Base-by-base conservation (phyloP, 441 rosid genomes). In the Erodium trifolium region DNA sequence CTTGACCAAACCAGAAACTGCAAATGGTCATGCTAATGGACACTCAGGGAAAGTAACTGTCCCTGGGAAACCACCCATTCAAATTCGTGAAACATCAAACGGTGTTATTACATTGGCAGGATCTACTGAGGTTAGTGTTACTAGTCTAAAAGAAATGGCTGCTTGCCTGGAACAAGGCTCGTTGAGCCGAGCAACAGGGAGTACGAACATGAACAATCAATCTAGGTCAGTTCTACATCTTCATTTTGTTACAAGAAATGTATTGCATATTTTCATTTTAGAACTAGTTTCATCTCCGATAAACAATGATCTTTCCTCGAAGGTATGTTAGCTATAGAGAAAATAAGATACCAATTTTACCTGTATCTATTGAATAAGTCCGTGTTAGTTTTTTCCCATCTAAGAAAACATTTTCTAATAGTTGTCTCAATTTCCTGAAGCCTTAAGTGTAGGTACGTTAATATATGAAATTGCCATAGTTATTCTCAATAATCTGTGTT, bases 101-200 rank as follows among this genome's bases (percentile, higher is more conserved):
- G 99, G 99, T 62, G 97, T 92, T 39, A 94, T 94, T 75, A 94
- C 98, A 1, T 82, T 94, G 78, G 98, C 98, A 53, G 99, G 99
- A 79, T 92, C 99, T 8, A 92, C 97, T 19, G 99, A 94, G 85
- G 86, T 85, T 63, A 79, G 89, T 45, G 93, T 94, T 62, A 80
- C 75, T 76, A 76, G 93, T 9, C 77, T 88, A 57, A 88, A 87
- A 75, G 99, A 88, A 84, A 95, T 95, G 99, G 83, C 94, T 51
- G 80, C 95, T 73, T 95, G 94, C 75, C 87, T 94, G 17, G 99
- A 90, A 68, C 99, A 92, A 75, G 99, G 99, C 16, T 95, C 99
- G 2, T 34, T 86, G 66, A 87, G 89, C 78, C 84, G 99, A 72
- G 99, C 99, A 73, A 95, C 99, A 0, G 99, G 95, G 45, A 90